Evolutionary conservation across 2,329 filamentous ascomycete genomes (phyloP), one percentile per base, ranked within the genome.

Genomic region (Dactylellina sp.): DNA sequence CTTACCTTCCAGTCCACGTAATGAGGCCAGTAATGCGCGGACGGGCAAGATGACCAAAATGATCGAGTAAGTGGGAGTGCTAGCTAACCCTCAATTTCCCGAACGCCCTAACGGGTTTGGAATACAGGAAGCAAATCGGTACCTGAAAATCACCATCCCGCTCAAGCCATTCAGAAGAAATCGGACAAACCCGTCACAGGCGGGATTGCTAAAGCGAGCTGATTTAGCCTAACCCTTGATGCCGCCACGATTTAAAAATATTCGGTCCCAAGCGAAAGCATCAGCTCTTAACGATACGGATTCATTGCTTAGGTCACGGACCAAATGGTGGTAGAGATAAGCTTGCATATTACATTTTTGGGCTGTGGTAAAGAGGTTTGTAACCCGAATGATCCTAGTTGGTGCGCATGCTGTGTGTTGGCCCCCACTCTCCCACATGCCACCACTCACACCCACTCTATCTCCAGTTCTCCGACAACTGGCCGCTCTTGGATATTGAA

Each of bases 121-220:
- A 46, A 44, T 53, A 32, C 50, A 35, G 52, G 7, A 12, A 28
- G 53, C 53, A 59, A 53, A 32, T 39, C 24, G 28, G 64, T 70
- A 56, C 64, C 64, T 70, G 64, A 70, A 62, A 61, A 62, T 70
- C 64, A n/a, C n/a, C 40, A 47, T 60, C 64, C 53, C 63, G 60
- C 63, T 68, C 46, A 35, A 57, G 24, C 28, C 44, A 12, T 32
- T 32, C 39, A 20, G 37, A 39, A 35, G 22, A 37, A 39, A 49
- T 61, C 64, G 64, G 64, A 56, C 64, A 70, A 70, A 62, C n/a
- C 64, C 64, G 64, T 37, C 22, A 16, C 53, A 35, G n/a, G 42
- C 25, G 25, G 63, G 40, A 32, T 35, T 35, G 46, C 46, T 32
- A 4, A 32, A 32, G 28, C 28, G 28, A 32, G 28, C 2, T 40